Evolutionary conservation across 768 basidiomycete genomes (phyloP).

Genomic region (Suillus placidus): DNA sequence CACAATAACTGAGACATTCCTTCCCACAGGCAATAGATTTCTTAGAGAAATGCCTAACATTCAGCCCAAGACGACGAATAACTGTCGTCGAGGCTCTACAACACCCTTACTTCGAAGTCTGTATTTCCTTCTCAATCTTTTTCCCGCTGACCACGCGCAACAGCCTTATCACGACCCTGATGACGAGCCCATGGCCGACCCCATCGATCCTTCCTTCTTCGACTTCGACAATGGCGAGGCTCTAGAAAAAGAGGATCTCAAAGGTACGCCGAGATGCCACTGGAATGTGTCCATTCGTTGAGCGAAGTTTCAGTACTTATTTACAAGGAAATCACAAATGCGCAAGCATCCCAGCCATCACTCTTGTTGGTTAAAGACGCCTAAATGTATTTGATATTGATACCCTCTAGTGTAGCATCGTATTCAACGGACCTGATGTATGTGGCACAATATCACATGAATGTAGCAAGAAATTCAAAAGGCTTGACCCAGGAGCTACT

Average conservation of each 20-base stretch:
- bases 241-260: slow-evolving; percentile 66
- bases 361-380: background rate
- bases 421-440: slow-evolving; percentile 3
- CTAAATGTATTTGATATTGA: background rate
- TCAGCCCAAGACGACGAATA: slow-evolving; percentile 85
- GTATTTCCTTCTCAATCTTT: slow-evolving; percentile 18
- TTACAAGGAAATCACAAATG: slow-evolving; percentile 50
- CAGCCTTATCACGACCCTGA: slow-evolving; percentile 87
- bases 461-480: background rate
- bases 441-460: slow-evolving; percentile 1
- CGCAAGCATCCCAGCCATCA: background rate
- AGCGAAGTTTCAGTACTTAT: slow-evolving; percentile 38
- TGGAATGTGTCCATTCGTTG: slow-evolving; percentile 1
- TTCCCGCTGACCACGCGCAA: background rate
- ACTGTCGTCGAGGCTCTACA: slow-evolving; percentile 85
- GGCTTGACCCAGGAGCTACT: background rate
- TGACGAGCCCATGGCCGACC: slow-evolving; percentile 84
- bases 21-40: slow-evolving; percentile 67
- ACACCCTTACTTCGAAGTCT: slow-evolving; percentile 86
- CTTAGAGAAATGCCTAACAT: slow-evolving; percentile 79
- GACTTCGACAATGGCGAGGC: slow-evolving; percentile 77
- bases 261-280: slow-evolving; percentile 46
- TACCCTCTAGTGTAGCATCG: slow-evolving; percentile 8
- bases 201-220: slow-evolving; percentile 77
- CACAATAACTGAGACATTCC: background rate